A percentile compares a stretch with the other conserved stretches of the same genome.
Conservation (phyloP, 352 stramenopile species). For the Globisporangium paddicum region DNA sequence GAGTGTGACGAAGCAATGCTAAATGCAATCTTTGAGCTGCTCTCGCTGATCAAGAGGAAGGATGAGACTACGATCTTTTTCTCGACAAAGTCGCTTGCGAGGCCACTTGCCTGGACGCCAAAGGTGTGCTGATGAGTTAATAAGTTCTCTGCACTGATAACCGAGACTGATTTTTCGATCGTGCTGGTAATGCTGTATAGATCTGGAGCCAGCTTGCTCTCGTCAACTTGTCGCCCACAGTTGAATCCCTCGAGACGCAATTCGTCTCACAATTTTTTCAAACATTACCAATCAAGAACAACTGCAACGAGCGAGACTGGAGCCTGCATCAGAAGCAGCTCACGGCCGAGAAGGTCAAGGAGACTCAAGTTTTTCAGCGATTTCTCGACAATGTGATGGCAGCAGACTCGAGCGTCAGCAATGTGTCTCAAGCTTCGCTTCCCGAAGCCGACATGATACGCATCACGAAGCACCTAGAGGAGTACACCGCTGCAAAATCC, state of each 20-base stretch:
- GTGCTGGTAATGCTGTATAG: constrained; percentile 14
- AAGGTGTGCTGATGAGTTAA: constrained; percentile 22
- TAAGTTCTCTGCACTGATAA: background rate
- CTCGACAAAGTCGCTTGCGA: constrained; percentile 26
- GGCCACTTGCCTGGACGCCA: constrained; percentile 32
- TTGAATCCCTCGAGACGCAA: constrained; percentile 29
- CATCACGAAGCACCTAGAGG: constrained; percentile 24
- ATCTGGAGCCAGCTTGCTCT: constrained; percentile 45
- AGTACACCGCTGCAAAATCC: constrained; percentile 17
- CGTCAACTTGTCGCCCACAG: constrained; percentile 36
- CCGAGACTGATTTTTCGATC: background rate
- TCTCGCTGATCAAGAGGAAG: constrained; percentile 33
- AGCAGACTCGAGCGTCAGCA: background rate
- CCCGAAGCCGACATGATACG: constrained; percentile 23
- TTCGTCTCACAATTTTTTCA: constrained; percentile 28
- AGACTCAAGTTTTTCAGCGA: background rate
- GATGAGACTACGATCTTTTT: constrained; percentile 40
- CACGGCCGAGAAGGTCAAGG: background rate
- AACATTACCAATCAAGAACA: constrained; percentile 2
- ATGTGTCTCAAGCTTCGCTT: background rate
- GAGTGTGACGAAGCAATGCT: constrained; percentile 36
- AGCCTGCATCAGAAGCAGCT: constrained; percentile 5
- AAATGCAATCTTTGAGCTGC: constrained; percentile 32
- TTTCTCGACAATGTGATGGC: constrained; percentile 8
- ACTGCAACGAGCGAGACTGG: constrained; percentile 3